Evolutionary conservation across 225 moss, liverwort and hornwort species (phyloP).

Genomic region (Pseudisothecium myosuroides): DNA sequence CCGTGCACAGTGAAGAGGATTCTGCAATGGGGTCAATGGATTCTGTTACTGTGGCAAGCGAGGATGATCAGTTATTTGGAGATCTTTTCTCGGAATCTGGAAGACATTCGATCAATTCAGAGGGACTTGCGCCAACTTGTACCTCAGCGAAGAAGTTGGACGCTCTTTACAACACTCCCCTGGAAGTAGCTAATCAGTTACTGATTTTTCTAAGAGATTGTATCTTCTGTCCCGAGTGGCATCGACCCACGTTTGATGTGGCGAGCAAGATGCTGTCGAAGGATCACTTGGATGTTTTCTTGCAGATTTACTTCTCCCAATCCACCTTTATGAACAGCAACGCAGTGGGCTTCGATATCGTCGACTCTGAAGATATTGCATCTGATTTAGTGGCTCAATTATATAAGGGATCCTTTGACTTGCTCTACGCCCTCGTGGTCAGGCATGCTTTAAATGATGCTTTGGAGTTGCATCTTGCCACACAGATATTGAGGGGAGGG

Average conservation of each 20-base stretch:
- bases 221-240: slow-evolving; percentile 81
- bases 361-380: slow-evolving; percentile 58
- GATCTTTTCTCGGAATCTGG: slow-evolving; percentile 99
- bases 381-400: slow-evolving; percentile 77
- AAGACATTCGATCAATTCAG: slow-evolving; percentile 83
- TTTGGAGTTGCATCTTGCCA: slow-evolving; percentile 84
- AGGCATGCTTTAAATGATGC: slow-evolving; percentile 67
- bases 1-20: slow-evolving; percentile 96
- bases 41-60: slow-evolving; percentile 95
- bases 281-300: slow-evolving; percentile 84
- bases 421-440: slow-evolving; percentile 73
- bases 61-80: slow-evolving; percentile 98
- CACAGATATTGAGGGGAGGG: slow-evolving; percentile 74
- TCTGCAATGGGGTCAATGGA: slow-evolving; percentile 83
- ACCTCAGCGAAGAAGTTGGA: slow-evolving; percentile 93
- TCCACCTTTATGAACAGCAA: slow-evolving; percentile 55
- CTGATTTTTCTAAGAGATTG: slow-evolving; percentile 78
- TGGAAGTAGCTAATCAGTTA: slow-evolving; percentile 86
- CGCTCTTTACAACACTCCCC: slow-evolving; percentile 76
- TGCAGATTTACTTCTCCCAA: slow-evolving; percentile 87
- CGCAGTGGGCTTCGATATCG: slow-evolving; percentile 45
- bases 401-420: slow-evolving; percentile 81
- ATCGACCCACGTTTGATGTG: slow-evolving; percentile 73
- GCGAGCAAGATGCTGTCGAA: slow-evolving; percentile 74
- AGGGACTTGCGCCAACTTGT: slow-evolving; percentile 74